Base-by-base conservation (phyloP, 2,329 filamentous ascomycete genomes). In the Shiraia bambusicola region DNA sequence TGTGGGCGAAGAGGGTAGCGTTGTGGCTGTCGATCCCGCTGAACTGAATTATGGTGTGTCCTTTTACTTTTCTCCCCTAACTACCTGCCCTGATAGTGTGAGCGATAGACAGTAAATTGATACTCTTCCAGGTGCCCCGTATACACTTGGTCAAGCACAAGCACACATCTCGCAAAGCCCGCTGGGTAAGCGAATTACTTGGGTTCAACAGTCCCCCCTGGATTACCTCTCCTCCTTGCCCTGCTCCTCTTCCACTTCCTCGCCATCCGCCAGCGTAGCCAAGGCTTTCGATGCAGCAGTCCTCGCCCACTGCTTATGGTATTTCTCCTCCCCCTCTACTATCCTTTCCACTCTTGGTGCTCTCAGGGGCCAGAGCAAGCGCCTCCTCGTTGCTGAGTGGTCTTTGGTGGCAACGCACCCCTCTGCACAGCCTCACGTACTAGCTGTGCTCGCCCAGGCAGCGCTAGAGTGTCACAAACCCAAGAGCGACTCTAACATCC, bases 1-100 rank as follows among this genome's bases (percentile, higher is more conserved):
- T 14, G 71, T 78, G 1, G 73, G 75, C 2, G 54, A 69, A 10
- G 22, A 60, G 0, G 76, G 78, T 62, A 33, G 15, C 1, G 40
- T 56, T 1, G 65, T 81, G 11, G 79, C 76, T 4, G 58, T 81
- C 19, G 79, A 82, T 61, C 79, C 78, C 1, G 78, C 71, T 0
- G 52, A 65, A 1, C 59, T 72, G 6, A 69, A 76, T 49, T 82
- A 81, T 56, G 72, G 72, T 63, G 12, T 36, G 29, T 43, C 10
- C 27, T 50, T 37, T 37, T 12, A 17, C 22, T 27, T 31, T 22
- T 45, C 11, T 29, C 8, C n/a, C n/a, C n/a, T n/a, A n/a, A n/a
- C n/a, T n/a, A n/a, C n/a, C n/a, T n/a, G n/a, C n/a, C n/a, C n/a
- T n/a, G n/a, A n/a, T n/a, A n/a, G n/a, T n/a, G n/a, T 22, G 8